Evolutionary conservation across 768 basidiomycete genomes (phyloP).

Genomic region (Pleurotus salmoneostramineus): DNA sequence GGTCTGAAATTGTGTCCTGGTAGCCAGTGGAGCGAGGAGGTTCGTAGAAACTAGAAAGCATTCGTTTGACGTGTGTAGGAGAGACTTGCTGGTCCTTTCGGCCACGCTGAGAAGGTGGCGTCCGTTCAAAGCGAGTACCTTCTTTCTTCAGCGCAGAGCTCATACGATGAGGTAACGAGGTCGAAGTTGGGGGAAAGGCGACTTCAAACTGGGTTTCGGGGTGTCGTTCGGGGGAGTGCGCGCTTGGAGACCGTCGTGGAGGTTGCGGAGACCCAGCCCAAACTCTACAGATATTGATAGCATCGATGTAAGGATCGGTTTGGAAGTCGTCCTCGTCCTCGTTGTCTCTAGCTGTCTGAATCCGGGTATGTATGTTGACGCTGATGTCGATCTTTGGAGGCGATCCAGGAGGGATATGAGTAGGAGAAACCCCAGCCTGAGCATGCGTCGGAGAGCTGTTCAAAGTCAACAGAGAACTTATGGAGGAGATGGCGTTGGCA

Average conservation of each 20-base stretch:
- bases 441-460: neutral
- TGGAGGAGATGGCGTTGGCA: conserved; percentile 3
- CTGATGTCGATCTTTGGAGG: conserved; percentile 3
- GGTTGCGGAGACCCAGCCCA: conserved; percentile 5
- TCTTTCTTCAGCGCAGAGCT: no score
- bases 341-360: neutral
- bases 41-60: conserved; percentile 4
- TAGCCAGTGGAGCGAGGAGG: neutral
- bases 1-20: neutral
- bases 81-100: conserved; percentile 1
- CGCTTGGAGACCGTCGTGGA: neutral
- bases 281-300: neutral
- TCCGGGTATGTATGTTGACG: neutral
- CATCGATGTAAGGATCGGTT: neutral
- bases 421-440: neutral
- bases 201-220: neutral
- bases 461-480: neutral
- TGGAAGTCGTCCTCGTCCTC: neutral
- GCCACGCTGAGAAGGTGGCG: neutral
- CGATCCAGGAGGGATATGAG: neutral
- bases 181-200: neutral
- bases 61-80: conserved; percentile 1
- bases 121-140: no score
- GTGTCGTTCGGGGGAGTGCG: neutral
- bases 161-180: neutral